phyloP scores from a whole-genome alignment of 2,329 filamentous ascomycete species.

The Madurella mycetomatis region DNA sequence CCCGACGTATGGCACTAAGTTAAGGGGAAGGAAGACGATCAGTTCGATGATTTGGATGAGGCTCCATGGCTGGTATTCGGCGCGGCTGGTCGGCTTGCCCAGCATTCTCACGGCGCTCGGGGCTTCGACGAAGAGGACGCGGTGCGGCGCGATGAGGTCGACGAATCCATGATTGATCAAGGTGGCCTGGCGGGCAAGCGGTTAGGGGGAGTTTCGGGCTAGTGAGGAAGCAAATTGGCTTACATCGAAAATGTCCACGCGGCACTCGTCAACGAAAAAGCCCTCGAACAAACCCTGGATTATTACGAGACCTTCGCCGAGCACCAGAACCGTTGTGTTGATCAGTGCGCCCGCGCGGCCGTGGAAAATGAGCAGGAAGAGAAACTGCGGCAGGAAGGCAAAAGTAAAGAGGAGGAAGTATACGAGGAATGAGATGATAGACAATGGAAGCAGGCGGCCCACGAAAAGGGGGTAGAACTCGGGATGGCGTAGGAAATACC shows the following conservation, averaged over 20 bases:
- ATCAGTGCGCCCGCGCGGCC: slow-evolving; percentile 75
- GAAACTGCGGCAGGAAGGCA: slow-evolving; percentile 82
- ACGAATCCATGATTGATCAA: slow-evolving; percentile 69
- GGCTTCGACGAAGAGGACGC: slow-evolving; percentile 62
- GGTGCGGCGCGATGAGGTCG: slow-evolving; percentile 62
- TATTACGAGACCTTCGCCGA: slow-evolving; percentile 76
- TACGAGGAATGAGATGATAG: slow-evolving; percentile 76
- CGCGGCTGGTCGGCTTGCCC: slow-evolving; percentile 71
- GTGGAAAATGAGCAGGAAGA: slow-evolving; percentile 86
- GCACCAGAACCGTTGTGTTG: slow-evolving; percentile 78
- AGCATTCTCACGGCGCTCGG: slow-evolving; percentile 73
- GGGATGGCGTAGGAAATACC: slow-evolving; percentile 72
- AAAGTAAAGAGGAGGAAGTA: slow-evolving; percentile 85
- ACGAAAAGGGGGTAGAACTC: slow-evolving; percentile 80
- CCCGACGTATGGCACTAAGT: slow-evolving; percentile 79
- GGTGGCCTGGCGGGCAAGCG: slow-evolving; percentile 47
- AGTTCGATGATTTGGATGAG: slow-evolving; percentile 87
- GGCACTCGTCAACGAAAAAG: slow-evolving; percentile 74
- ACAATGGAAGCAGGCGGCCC: slow-evolving; percentile 72
- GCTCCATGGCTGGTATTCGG: slow-evolving; percentile 84
- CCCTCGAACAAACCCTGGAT: slow-evolving; percentile 69
- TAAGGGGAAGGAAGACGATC: slow-evolving; percentile 72
- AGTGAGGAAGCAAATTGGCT: background rate
- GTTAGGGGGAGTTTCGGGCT: background rate
- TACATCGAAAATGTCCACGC: slow-evolving; percentile 81